Percentiles rank a stretch among this genome's conserved stretches.
Conservation (phyloP, 352 stramenopile genomes). For the Pythium plurisporium region DNA sequence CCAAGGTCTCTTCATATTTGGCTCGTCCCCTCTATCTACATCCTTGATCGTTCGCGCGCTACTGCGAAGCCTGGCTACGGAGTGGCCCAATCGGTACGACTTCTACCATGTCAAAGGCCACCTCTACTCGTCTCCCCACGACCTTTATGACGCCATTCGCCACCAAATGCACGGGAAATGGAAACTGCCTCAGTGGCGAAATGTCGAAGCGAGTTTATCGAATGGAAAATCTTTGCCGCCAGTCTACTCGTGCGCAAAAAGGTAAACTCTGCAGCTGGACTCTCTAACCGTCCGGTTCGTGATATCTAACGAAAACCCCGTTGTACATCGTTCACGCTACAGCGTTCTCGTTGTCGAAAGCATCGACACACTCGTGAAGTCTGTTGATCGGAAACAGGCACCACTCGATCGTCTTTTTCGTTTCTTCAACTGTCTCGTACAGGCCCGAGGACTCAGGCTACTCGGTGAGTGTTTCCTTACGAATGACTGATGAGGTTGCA, state of each 20-base stretch:
- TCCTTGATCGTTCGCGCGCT: not conserved
- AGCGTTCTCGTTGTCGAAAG: conserved; percentile 19
- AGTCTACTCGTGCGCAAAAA: no score
- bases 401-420: conserved; percentile 9
- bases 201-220: no score
- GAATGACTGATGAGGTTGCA: no score
- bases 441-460: not conserved
- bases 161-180: not conserved
- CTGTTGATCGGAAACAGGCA: not conserved
- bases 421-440: conserved; percentile 8
- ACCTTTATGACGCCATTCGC: not conserved
- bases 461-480: conserved; percentile 15
- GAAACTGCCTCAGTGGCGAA: conserved; percentile 2
- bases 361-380: conserved; percentile 8
- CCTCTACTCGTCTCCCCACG: not conserved
- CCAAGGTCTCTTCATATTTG: not conserved
- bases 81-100: not conserved
- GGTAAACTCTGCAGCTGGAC: no score
- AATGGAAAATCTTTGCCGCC: no score
- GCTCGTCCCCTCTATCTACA: not conserved
- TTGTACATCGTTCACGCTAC: no score
- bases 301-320: no score
- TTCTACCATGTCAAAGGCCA: not conserved
- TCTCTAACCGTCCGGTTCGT: no score
- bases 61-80: not conserved